These are phyloP conservation scores for Halophytophthora batemanensis DNA, from an alignment of 352 stramenopile species.

Conservation along the genomic window DNA sequence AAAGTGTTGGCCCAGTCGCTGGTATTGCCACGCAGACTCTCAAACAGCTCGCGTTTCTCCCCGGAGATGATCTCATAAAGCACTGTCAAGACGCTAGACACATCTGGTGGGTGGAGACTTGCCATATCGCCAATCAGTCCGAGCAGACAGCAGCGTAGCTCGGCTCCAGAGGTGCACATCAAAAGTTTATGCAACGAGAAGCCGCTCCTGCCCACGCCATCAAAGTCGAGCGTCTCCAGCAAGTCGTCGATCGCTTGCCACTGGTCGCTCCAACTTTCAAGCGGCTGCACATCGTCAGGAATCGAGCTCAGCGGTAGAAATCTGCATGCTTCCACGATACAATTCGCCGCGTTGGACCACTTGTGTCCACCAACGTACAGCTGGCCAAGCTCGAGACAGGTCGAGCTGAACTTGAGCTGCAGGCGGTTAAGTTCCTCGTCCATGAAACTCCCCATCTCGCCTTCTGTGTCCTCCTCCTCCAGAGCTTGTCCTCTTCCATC, in stretches of 20 bases:
- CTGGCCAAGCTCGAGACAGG: constrained; percentile 56
- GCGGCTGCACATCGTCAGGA: constrained; percentile 23
- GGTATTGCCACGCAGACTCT: constrained; percentile 5
- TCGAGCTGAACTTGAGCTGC: constrained; percentile 73
- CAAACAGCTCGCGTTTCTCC: constrained; percentile 29
- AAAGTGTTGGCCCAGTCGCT: constrained; percentile 14
- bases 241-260: constrained; percentile 34
- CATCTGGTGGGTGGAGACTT: constrained; percentile 31
- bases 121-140: constrained; percentile 71
- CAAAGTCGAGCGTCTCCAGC: constrained; percentile 62
- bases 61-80: constrained; percentile 54
- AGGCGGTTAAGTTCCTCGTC: constrained; percentile 70
- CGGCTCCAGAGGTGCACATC: constrained; percentile 42
- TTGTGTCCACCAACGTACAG: constrained; percentile 33
- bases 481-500: constrained; percentile 11
- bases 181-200: constrained; percentile 22
- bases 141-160: constrained; percentile 63
- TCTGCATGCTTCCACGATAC: constrained; percentile 45
- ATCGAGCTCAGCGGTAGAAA: constrained; percentile 39
- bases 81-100: constrained; percentile 19
- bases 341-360: constrained; percentile 36
- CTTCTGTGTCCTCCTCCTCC: constrained; percentile 28
- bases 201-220: constrained; percentile 43
- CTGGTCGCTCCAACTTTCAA: constrained; percentile 18
- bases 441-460: constrained; percentile 70